Base-by-base conservation (phyloP, 805 yeast species). In the Hanseniaspora pseudoguilliermondii region DNA sequence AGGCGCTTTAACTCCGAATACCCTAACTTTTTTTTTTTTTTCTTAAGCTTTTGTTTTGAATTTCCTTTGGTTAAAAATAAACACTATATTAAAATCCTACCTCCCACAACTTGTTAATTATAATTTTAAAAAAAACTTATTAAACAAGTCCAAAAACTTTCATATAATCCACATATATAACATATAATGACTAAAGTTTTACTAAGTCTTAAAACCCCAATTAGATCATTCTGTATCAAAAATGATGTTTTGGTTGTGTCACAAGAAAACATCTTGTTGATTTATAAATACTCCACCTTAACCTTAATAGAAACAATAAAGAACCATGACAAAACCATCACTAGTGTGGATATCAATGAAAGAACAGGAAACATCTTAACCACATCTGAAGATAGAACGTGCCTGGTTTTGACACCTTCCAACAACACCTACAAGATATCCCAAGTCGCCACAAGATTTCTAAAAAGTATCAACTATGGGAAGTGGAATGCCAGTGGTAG, bases 321-420 rank as follows among this genome's bases (percentile, higher is more conserved):
- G 47, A 95, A 88, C 61, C 97, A 91, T 68, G 97, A 91, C 69
- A 90, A 91, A 69, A 81, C 90, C 3, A 90, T 93, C 49, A 93
- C 98, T 16, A 90, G 97, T 0, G 87, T 93, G 41, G 99, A 93
- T 68, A 83, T 95, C 63, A 84, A 96, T 40, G 71, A 76, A 38
- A 87, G 86, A 61, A 34, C 42, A 21, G 96, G 96, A 49, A 82
- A 84, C 67, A 88, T 93, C 62, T 93, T 93, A 64, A 93, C 97
- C 35, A 89, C 97, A 67, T 89, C 97, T 10, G 97, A 93, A 72
- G 99, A 93, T 70, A 79, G 99, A 70, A 93, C 93, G 64, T 97
- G 97, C 15, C 79, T 90, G 61, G 99, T 93, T 18, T 93, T 97
- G 97, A 90, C 86, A 60, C 85, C 86, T 38, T 72, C 75, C 59